Base-by-base conservation (phyloP, 768 basidiomycete genomes). In the Mycena rebaudengoi region DNA sequence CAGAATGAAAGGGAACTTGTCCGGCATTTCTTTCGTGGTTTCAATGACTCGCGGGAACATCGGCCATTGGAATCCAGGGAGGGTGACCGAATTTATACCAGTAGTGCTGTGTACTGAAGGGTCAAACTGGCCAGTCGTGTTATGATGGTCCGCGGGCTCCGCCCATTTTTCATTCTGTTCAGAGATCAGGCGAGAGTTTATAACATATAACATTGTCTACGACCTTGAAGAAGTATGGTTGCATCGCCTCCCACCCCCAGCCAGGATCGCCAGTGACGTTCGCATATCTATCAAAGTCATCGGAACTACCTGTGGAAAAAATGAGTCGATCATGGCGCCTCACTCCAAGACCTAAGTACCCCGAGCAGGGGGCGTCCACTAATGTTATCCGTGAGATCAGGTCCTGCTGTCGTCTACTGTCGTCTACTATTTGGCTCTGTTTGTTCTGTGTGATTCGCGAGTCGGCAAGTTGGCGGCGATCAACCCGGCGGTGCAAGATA, bases 91-190 rank as follows among this genome's bases (percentile, higher is more conserved):
- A 33, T 70, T 71, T 8, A 72, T 69, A 13, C 83, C 82, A 12
- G 69, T 56, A 18, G 69, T 71, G 12, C 79, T 74, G 64, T 83
- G 82, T 11, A 80, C 62, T 0, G 67, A 25, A 0, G 83, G 80
- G 56, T 79, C 67, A 53, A 74, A 79, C 62, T 83, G 72, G 7
- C 77, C 76, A 5, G 70, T 69, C 33, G 71, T 79, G 60, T 82
- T 71, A 58, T 81, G 81, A 18, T 70, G 56, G 54, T 82, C 81
- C 5, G 74, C 73, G 2, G 83, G 80, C 12, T 72, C 64, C 2
- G 66, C 67, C 64, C 73, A 78, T 41, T 68, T 72, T 66, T 84
- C 82, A 65, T 75, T 75, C 81, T 83, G n/a, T n/a, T n/a, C n/a
- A n/a, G n/a, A n/a, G n/a, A n/a, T n/a, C n/a, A n/a, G n/a, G 41